Evolutionary conservation across 208 protist species (phyloP).

Genomic region (Leishmania turanica): DNA sequence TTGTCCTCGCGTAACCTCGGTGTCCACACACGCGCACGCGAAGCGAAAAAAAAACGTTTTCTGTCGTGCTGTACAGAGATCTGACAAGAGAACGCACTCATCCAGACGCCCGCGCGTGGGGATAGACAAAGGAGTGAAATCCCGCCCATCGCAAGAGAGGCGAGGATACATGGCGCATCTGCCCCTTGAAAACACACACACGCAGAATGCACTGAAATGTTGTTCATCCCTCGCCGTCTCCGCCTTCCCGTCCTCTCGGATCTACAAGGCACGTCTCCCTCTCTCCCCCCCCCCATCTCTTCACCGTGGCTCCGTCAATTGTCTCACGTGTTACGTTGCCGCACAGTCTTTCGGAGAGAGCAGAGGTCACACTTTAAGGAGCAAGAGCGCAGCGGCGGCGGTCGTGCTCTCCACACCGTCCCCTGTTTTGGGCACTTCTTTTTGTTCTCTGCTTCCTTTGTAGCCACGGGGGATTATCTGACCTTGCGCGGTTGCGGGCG

Average conservation of each 20-base stretch:
- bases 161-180: no score
- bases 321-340: not conserved
- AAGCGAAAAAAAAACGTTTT: no score
- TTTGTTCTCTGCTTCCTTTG: not conserved
- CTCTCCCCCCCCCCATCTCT: not conserved
- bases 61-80: no score
- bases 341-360: not conserved
- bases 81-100: no score
- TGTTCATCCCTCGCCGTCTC: not conserved
- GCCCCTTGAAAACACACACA: no score
- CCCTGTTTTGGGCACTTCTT: not conserved
- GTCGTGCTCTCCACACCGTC: not conserved
- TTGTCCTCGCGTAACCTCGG: no score
- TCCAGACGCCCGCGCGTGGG: no score
- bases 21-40: no score
- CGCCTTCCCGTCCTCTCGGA: not conserved
- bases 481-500: not conserved
- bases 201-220: no score
- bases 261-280: not conserved
- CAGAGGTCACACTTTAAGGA: not conserved
- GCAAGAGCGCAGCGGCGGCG: not conserved
- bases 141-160: no score
- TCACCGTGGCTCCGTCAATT: not conserved
- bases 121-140: no score
- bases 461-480: not conserved